Conservation (phyloP, 169 alveolate species). For the Plasmodium malariae region DNA sequence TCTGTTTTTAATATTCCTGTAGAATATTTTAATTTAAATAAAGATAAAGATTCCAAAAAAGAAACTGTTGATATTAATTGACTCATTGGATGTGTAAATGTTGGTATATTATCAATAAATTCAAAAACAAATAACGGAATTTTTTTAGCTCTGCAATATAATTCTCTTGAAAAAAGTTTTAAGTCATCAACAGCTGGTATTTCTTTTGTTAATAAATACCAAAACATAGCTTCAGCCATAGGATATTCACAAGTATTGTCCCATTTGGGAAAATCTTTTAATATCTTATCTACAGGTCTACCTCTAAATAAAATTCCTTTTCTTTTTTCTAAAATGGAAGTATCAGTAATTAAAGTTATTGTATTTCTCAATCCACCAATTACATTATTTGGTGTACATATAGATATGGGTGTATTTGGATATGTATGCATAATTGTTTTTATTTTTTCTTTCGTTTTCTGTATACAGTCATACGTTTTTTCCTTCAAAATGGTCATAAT, state of each 20-base stretch:
- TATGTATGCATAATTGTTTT: slow-evolving; percentile 59
- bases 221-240: slow-evolving; percentile 94
- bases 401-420: slow-evolving; percentile 76
- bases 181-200: slow-evolving; percentile 89
- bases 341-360: slow-evolving; percentile 93
- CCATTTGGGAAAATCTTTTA: slow-evolving; percentile 87
- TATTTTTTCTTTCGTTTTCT: slow-evolving; percentile 73
- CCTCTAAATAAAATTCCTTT: slow-evolving; percentile 94
- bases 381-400: slow-evolving; percentile 75
- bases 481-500: slow-evolving; percentile 67
- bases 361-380: slow-evolving; percentile 94
- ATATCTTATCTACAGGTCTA: slow-evolving; percentile 88
- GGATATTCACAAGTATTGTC: slow-evolving; percentile 89
- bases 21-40: slow-evolving; percentile 85
- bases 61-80: slow-evolving; percentile 92
- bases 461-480: slow-evolving; percentile 73
- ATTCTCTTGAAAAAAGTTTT: slow-evolving; percentile 84
- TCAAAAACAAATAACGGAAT: slow-evolving; percentile 88
- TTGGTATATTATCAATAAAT: slow-evolving; percentile 89
- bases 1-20: slow-evolving; percentile 88
- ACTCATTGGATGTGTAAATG: slow-evolving; percentile 95
- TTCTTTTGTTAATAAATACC: slow-evolving; percentile 95
- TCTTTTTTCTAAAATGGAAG: slow-evolving; percentile 93
- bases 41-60: slow-evolving; percentile 90
- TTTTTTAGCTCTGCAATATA: slow-evolving; percentile 83